Percentiles rank a stretch among this genome's conserved stretches.
phyloP scores from a whole-genome alignment of 805 yeast species.

The Saccharomycopsis malanga region DNA sequence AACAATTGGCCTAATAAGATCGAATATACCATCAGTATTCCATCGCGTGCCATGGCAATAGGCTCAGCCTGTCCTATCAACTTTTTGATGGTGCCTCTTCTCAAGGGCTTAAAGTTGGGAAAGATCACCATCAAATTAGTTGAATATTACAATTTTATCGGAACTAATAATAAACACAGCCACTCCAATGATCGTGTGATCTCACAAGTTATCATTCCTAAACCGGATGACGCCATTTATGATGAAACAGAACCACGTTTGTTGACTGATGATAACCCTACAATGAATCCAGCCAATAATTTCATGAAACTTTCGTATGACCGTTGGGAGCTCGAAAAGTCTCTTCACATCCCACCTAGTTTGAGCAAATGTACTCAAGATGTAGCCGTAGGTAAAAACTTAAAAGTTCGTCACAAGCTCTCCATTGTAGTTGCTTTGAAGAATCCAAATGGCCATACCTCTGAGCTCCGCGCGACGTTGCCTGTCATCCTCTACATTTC shows the following conservation, averaged over 20 bases:
- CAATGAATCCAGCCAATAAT: slow-evolving; percentile 10
- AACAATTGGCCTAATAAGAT: slow-evolving; percentile 94
- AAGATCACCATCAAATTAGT: slow-evolving; percentile 58
- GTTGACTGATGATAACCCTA: background rate
- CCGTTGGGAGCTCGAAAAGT: slow-evolving; percentile 66
- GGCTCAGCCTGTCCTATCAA: slow-evolving; percentile 73
- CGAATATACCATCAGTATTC: slow-evolving; percentile 81
- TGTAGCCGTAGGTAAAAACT: slow-evolving; percentile 58
- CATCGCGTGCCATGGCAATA: slow-evolving; percentile 82
- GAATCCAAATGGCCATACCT: slow-evolving; percentile 88
- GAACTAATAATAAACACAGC: slow-evolving; percentile 24
- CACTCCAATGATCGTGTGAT: slow-evolving; percentile 59
- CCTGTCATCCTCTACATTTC: slow-evolving; percentile 72
- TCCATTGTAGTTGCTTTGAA: slow-evolving; percentile 71
- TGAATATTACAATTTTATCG: slow-evolving; percentile 48
- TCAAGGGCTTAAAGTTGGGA: slow-evolving; percentile 76
- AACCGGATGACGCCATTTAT: slow-evolving; percentile 14
- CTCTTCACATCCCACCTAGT: slow-evolving; percentile 61
- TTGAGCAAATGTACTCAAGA: slow-evolving; percentile 80
- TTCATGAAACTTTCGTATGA: slow-evolving; percentile 30
- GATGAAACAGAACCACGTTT: slow-evolving; percentile 7
- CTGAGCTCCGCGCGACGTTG: slow-evolving; percentile 84
- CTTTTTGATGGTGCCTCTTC: slow-evolving; percentile 66
- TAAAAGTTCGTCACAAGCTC: slow-evolving; percentile 84
- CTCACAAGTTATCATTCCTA: slow-evolving; percentile 39